Base-by-base conservation (phyloP, 345 rosid species). In the Pugionium cornutum region DNA sequence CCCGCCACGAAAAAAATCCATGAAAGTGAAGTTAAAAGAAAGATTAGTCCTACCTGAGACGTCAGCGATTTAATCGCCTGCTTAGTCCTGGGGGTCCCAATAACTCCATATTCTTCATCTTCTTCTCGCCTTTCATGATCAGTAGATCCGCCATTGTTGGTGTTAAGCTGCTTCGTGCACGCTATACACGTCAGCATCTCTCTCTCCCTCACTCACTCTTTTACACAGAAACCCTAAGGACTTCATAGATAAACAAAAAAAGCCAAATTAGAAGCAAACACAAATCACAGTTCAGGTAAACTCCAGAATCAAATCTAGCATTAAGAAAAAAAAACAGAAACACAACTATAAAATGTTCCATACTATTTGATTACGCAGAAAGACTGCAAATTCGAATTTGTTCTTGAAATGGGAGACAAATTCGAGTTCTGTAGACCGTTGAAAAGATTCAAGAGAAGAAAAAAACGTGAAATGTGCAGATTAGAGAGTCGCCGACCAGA, bases 141-240 rank as follows among this genome's bases (percentile, higher is more conserved):
- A 28, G 44, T 81, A 82, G 94, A 86, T 82, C 90, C 83, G 63
- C 73, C 78, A 68, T 75, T 76, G 65, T 39, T 76, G 64, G 56
- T 60, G 68, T 69, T 70, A 35, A 74, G 78, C 77, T 83, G 87
- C 88, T 88, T 92, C n/a, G 96, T 77, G 70, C 97, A 89, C 18
- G 88, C 80, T 72, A 92, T 83, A 74, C 98, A 92, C 46, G 98
- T 92, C 79, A 92, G 73, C 98, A 92, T 92, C 77, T 40, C 40
- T 3, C 6, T 66, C 59, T 72, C 49, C 69, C 5, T 32, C 8
- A 18, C 18, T 18, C 18, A 5, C 2, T 30, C 65, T 27, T 11
- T 56, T 34, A 11, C 48, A 53, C 32, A 31, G 48, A 6, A 26
- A 33, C 47, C 36, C 74, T 63, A 40, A 5, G 39, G 1, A n/a